Base-by-base conservation (phyloP, 495 filamentous ascomycete genomes). In the Poronia punctata region DNA sequence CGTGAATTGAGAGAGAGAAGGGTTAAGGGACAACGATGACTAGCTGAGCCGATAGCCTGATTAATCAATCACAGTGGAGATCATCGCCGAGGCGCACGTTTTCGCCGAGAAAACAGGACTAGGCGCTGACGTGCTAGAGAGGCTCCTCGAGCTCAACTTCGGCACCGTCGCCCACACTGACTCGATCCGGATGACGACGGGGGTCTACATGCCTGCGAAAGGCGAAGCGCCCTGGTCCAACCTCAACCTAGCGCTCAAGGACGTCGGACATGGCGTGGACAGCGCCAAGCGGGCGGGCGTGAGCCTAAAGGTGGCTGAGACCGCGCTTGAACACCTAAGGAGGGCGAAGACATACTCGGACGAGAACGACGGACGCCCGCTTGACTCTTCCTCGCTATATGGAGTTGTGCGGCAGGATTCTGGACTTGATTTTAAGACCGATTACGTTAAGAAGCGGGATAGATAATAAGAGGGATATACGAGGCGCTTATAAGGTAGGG, bases 91-190 rank as follows among this genome's bases (percentile, higher is more conserved):
- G 50, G 67, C 72, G 1, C 73, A 76, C 44, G 71, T 76, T 9
- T 71, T 78, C 44, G 73, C 73, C 11, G 72, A 75, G 52, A 70
- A 70, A 52, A 69, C 68, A 1, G 70, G 71, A 1, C 60, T 78
- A 2, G 70, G 70, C 12, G 62, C 66, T 3, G 59, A 50, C 15
- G 59, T 62, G 8, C 66, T 76, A 54, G 71, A 76, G 41, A 63
- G 64, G 38, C 56, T 76, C 35, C 72, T 76, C 31, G 62, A 61
- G 2, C 67, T 74, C 34, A 72, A 70, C 7, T 76, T 75, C 50
- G 73, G 71, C 7, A 59, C 67, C 26, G 68, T 74, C 19, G 66
- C 67, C 5, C 68, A 69, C 9, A 65, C 67, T 4, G 70, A 72
- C 40, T 72, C 69, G 14, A 72, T 37, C 21, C 27, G 46, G 35